Conservation (phyloP, 768 basidiomycete species). For the Auricularia sp. region DNA sequence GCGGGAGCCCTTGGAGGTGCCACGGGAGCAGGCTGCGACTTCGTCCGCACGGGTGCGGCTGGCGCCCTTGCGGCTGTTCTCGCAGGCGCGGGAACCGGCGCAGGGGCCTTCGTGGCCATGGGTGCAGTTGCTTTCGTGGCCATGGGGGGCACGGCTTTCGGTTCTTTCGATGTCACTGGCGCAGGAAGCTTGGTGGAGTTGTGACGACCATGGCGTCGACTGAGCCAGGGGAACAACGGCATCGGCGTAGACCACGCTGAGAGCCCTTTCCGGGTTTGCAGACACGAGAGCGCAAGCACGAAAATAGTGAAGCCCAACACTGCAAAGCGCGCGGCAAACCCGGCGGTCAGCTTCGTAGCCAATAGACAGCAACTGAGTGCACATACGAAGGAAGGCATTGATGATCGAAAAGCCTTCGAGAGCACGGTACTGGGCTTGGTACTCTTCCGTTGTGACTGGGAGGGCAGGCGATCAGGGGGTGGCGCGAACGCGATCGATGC, state of each 20-base stretch:
- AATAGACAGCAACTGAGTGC: neutral
- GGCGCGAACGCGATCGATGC: neutral
- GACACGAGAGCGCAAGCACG: slow-evolving; percentile 33
- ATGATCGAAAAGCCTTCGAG: slow-evolving; percentile 72
- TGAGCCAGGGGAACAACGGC: slow-evolving; percentile 66
- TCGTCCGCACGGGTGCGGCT: neutral
- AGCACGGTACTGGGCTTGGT: slow-evolving; percentile 81
- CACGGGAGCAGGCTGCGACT: neutral
- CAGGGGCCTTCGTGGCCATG: slow-evolving; percentile 25
- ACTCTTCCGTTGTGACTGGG: slow-evolving; percentile 73
- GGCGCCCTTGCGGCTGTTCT: slow-evolving; percentile 11
- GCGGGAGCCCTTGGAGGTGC: neutral
- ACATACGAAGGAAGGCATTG: slow-evolving; percentile 61
- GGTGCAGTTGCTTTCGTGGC: neutral
- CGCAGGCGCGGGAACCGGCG: slow-evolving; percentile 25
- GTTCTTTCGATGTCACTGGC: slow-evolving; percentile 5
- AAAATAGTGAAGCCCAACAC: slow-evolving; percentile 40
- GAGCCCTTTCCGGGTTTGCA: slow-evolving; percentile 33
- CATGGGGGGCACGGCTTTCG: neutral
- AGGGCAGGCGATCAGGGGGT: slow-evolving; percentile 2
- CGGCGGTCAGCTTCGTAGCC: slow-evolving; percentile 15
- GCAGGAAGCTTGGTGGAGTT: slow-evolving; percentile 9
- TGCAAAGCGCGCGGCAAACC: slow-evolving; percentile 23
- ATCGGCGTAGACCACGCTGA: slow-evolving; percentile 63
- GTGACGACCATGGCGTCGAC: slow-evolving; percentile 13